These are phyloP conservation scores for Laguncularia racemosa DNA, from an alignment of 345 rosid genomes.

Conservation along the genomic window DNA sequence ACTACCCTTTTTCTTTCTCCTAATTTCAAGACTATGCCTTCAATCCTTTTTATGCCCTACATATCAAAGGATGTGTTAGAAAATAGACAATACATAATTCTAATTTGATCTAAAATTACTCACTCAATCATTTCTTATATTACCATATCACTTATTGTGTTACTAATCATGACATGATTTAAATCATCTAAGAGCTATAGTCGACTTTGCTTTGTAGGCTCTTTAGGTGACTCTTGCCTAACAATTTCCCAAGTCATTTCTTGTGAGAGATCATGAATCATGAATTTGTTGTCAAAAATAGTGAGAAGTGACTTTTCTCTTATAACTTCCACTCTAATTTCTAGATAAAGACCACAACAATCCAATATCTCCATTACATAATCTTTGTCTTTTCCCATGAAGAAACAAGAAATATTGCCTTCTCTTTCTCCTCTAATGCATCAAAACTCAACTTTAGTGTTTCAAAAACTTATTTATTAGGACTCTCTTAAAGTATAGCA, in stretches of 20 bases:
- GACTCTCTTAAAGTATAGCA: not conserved
- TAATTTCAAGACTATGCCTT: no score
- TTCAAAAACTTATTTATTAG: not conserved
- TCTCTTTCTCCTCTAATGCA: not conserved
- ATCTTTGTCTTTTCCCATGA: not conserved
- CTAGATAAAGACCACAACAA: not conserved
- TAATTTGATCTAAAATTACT: no score
- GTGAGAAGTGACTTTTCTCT: not conserved
- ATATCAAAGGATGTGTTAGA: no score
- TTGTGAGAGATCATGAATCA: not conserved
- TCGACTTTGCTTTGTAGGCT: not conserved
- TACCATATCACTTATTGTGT: not conserved
- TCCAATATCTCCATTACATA: not conserved
- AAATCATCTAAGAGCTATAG: not conserved
- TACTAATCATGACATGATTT: not conserved
- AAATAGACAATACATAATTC: no score
- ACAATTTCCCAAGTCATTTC: conserved; percentile 2
- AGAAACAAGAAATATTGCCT: not conserved
- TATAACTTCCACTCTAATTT: not conserved
- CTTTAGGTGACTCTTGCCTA: not conserved
- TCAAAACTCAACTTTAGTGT: not conserved
- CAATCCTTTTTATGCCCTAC: no score
- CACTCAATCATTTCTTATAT: no score
- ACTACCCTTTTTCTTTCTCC: no score
- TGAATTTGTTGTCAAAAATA: not conserved